Evolutionary conservation across 202 grass and related monocot species (phyloP).

Genomic region (Setaria italica): DNA sequence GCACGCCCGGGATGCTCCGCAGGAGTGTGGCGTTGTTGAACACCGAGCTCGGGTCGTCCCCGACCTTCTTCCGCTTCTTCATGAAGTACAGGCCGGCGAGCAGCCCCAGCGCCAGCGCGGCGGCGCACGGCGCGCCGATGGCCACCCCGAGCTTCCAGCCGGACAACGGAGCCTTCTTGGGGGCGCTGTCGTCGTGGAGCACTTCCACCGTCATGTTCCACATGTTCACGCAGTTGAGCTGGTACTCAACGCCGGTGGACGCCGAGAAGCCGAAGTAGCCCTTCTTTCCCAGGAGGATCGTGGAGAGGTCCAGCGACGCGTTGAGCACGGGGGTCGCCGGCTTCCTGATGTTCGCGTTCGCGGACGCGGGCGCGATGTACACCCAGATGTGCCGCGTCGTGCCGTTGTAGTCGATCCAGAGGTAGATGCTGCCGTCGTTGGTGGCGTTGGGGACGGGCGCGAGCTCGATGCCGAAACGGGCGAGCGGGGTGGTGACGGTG

Average conservation of each 20-base stretch:
- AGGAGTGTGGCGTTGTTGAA: conserved; percentile 44
- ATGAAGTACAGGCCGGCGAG: conserved; percentile 52
- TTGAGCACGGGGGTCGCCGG: conserved; percentile 51
- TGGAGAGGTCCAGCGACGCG: conserved; percentile 63
- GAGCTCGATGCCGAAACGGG: conserved; percentile 57
- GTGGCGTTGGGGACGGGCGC: not conserved
- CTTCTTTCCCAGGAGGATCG: not conserved
- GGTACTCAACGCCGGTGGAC: conserved; percentile 61
- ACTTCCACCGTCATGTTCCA: conserved; percentile 78
- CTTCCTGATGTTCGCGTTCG: conserved; percentile 1
- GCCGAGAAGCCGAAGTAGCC: conserved; percentile 84
- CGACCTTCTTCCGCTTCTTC: conserved; percentile 48
- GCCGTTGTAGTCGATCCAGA: conserved; percentile 88
- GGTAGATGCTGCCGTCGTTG: conserved; percentile 31
- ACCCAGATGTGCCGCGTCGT: conserved; percentile 53
- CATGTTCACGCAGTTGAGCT: conserved; percentile 76
- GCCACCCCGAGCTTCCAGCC: conserved; percentile 51
- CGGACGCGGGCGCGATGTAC: conserved; percentile 46
- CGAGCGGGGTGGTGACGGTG: not conserved
- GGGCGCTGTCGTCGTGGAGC: not conserved
- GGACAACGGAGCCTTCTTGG: conserved; percentile 19
- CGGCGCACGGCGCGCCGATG: conserved; percentile 51
- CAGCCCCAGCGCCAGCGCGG: conserved; percentile 41
- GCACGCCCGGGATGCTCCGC: conserved; percentile 71
- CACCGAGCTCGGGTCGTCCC: conserved; percentile 58